A percentile compares a stretch with the other conserved stretches of the same genome.
phyloP scores from a whole-genome alignment of 805 yeast species.

The Yamadazyma takamatsuzukensis region DNA sequence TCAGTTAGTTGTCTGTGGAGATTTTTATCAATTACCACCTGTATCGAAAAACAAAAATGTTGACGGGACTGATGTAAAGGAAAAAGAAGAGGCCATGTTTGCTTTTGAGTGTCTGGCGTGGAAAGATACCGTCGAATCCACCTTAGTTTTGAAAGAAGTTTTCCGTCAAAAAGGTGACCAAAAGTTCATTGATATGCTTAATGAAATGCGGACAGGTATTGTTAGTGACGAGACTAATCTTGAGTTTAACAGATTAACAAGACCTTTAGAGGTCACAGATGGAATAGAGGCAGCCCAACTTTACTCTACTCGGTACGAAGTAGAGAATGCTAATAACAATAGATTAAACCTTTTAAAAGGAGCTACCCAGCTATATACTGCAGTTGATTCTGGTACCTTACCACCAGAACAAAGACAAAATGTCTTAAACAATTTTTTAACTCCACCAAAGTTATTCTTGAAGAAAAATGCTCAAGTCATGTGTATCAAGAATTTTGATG shows the following conservation, averaged over 20 bases:
- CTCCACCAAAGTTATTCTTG: slow-evolving; percentile 53
- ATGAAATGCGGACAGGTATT: slow-evolving; percentile 65
- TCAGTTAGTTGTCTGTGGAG: slow-evolving; percentile 74
- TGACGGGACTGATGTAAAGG: slow-evolving; percentile 21
- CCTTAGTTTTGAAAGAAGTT: slow-evolving; percentile 59
- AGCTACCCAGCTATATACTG: slow-evolving; percentile 36
- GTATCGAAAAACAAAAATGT: slow-evolving; percentile 39
- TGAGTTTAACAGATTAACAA: slow-evolving; percentile 49
- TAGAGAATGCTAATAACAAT: slow-evolving; percentile 57
- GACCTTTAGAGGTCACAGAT: slow-evolving; percentile 48
- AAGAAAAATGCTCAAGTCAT: slow-evolving; percentile 78
- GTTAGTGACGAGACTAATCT: slow-evolving; percentile 45
- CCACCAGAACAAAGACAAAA: slow-evolving; percentile 42
- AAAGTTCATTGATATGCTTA: slow-evolving; percentile 67
- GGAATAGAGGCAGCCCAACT: slow-evolving; percentile 72
- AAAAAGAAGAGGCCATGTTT: slow-evolving; percentile 33
- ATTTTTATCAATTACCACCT: slow-evolving; percentile 81
- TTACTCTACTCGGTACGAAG: slow-evolving; percentile 71
- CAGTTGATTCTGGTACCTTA: slow-evolving; percentile 54
- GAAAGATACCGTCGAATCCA: slow-evolving; percentile 52
- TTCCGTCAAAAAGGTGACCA: slow-evolving; percentile 77
- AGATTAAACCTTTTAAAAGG: slow-evolving; percentile 49
- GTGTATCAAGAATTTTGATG: slow-evolving; percentile 76
- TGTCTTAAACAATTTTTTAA: slow-evolving; percentile 55
- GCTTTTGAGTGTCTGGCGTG: slow-evolving; percentile 67